Conservation (phyloP, 768 basidiomycete species). For the Gelatoporia subvermispora region DNA sequence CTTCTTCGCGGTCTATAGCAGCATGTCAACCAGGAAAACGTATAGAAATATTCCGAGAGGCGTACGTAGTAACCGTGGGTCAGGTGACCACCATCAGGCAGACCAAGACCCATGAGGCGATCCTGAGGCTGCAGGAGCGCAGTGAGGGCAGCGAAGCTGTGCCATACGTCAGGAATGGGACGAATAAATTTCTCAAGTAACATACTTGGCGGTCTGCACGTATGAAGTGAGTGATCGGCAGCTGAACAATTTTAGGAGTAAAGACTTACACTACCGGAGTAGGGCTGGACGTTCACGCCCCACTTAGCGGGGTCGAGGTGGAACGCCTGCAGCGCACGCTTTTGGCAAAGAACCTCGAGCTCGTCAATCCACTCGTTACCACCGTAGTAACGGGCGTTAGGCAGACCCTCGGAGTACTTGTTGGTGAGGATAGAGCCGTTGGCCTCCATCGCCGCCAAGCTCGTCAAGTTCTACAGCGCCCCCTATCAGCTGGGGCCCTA, state of each 20-base stretch:
- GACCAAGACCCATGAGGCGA: constrained; percentile 97
- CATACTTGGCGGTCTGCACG: constrained; percentile 80
- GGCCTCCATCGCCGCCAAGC: constrained; percentile 92
- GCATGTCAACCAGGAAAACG: neutral
- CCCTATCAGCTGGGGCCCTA: neutral
- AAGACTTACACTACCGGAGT: constrained; percentile 79
- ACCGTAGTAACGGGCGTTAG: constrained; percentile 94
- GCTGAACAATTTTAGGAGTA: neutral
- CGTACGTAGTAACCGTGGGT: constrained; percentile 95
- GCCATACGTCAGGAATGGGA: constrained; percentile 9
- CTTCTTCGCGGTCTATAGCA: constrained; percentile 85
- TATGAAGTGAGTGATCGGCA: neutral
- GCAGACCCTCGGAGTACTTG: constrained; percentile 99
- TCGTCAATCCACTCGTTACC: constrained; percentile 98
- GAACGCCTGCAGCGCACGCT: constrained; percentile 94
- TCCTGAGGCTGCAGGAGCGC: constrained; percentile 96
- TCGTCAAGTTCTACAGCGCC: constrained; percentile 80
- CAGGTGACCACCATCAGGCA: constrained; percentile 95
- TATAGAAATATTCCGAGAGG: constrained; percentile 11
- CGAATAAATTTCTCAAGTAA: neutral
- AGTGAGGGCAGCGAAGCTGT: constrained; percentile 93
- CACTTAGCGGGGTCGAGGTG: constrained; percentile 88
- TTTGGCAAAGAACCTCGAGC: constrained; percentile 89
- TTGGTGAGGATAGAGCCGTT: constrained; percentile 98
- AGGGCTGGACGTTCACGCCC: constrained; percentile 99